Evolutionary conservation across 2,329 filamentous ascomycete genomes (phyloP), one percentile per base, ranked within the genome.

Genomic region (Lachnellula subtilissima): DNA sequence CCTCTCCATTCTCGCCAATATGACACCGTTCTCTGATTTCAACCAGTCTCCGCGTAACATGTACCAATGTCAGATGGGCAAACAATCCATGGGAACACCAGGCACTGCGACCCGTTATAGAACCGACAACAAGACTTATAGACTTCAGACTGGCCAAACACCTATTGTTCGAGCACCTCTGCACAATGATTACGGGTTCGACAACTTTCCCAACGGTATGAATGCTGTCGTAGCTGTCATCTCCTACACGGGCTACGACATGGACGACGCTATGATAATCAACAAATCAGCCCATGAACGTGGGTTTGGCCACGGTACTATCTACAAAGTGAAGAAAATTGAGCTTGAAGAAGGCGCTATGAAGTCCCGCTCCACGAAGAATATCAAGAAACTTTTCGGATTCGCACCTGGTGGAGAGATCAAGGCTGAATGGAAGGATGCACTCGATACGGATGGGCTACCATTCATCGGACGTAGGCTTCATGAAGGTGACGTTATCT

Each of bases 261-360:
- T 99, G 94, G 94, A 99, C 79, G 94, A 99, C 75, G 94, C 94
- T 71, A 97, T 97, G 93, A 97, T 99, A 70, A 80, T 99, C 70
- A 97, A 97, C 79, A 97, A 97, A 73, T 96, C 91, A 19, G 86
- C 93, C 2, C 91, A 97, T 72, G 94, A 99, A 74, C 86, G 94
- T 64, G 94, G 94, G 14, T 97, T 99, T 68, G 93, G 91, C 39
- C 86, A 97, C 68, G 94, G 94, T 54, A 95, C 92, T 5, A 91
- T 99, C 66, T 99, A 97, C 81, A 99, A 99, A 78, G 96, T 91
- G 8, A 96, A 97, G 75, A 89, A 95, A 69, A 86, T 94, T 69
- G 85, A 88, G 37, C 81, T 97, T 17, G 88, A 91, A 65, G 91
- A 96, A 52, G 89, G 93, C 59, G 77, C 78, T 45, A 83, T 83